Evolutionary conservation across 257 asterid species (phyloP), one percentile per base, ranked within the genome.

Genomic region (Gardenia jasminoides): DNA sequence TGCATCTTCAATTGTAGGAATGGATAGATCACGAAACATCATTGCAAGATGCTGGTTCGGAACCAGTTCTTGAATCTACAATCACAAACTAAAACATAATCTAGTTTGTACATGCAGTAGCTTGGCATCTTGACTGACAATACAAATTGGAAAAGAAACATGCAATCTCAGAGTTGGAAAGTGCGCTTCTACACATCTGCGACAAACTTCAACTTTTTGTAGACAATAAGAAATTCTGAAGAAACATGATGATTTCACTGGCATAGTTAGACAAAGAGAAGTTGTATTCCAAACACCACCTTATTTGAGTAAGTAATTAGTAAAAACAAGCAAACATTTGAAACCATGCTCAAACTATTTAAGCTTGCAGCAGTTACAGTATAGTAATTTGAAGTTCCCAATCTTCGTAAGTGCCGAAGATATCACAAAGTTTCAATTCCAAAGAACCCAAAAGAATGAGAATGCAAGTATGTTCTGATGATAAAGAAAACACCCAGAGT

Each of bases 1-100:
- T 80, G 98, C 97, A 82, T 92, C 97, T 92, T 89, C 97, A 78
- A 88, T 70, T 43, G 97, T 91, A 75, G 97, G 94, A 78, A 95
- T 79, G 70, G 80, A 82, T 65, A 89, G 83, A 84, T 85, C 92
- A 76, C 65, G 89, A 81, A 91, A 90, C 87, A 87, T 82, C 79
- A 76, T 75, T 33, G 88, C 85, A 75, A 81, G 90, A 77, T 83
- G 88, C 79, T 81, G 83, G 74, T 64, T 77, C 76, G 92, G 82
- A 77, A 84, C 90, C 70, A 95, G 88, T 75, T 85, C 89, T 87
- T 86, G 83, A 83, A 95, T 92, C 98, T 93, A 83, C 85, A 87
- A 76, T 28, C 80, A 82, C 61, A 80, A 80, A 79, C 81, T 80
- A 77, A 83, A 73, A 78, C 75, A 87, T 72, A 75, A 82, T 76